These are phyloP conservation scores for Exophiala phaeomuriformis DNA, from an alignment of 2,329 filamentous ascomycete genomes.

Conservation along the genomic window DNA sequence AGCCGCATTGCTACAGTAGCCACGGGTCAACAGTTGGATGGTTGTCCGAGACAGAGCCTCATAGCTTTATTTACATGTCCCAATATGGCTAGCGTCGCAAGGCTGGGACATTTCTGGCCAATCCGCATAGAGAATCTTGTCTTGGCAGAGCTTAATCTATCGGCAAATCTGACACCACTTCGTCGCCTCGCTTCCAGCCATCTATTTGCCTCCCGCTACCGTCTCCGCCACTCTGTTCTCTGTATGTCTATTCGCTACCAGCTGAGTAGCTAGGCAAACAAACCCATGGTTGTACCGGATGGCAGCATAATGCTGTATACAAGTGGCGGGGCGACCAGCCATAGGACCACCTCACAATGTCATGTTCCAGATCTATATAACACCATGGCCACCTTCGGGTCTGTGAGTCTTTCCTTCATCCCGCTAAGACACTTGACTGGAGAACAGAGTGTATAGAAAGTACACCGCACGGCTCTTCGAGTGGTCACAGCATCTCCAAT, in stretches of 20 bases:
- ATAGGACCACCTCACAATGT: not conserved
- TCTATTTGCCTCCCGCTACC: not conserved
- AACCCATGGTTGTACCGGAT: not conserved
- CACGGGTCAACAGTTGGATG: not conserved
- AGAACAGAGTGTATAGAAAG: not conserved
- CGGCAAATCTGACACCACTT: not conserved
- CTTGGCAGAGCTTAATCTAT: not conserved
- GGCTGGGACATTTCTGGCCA: not conserved
- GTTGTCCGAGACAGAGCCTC: not conserved
- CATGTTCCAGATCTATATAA: conserved; percentile 5
- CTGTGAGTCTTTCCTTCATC: conserved; percentile 4
- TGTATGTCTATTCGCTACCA: not conserved
- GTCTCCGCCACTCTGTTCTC: not conserved
- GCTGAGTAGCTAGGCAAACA: not conserved
- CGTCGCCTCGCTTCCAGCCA: not conserved
- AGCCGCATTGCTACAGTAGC: not conserved
- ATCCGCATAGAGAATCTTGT: not conserved
- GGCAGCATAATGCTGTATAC: not conserved
- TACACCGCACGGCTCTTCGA: not conserved
- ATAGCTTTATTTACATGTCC: conserved; percentile 4
- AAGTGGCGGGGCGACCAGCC: not conserved
- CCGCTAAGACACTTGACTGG: not conserved
- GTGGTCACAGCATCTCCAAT: not conserved
- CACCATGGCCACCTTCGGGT: conserved; percentile 2
- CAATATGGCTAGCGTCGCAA: not conserved